phyloP scores from a whole-genome alignment of 371 early-diverging fungal species.

The Nematocida sp. region DNA sequence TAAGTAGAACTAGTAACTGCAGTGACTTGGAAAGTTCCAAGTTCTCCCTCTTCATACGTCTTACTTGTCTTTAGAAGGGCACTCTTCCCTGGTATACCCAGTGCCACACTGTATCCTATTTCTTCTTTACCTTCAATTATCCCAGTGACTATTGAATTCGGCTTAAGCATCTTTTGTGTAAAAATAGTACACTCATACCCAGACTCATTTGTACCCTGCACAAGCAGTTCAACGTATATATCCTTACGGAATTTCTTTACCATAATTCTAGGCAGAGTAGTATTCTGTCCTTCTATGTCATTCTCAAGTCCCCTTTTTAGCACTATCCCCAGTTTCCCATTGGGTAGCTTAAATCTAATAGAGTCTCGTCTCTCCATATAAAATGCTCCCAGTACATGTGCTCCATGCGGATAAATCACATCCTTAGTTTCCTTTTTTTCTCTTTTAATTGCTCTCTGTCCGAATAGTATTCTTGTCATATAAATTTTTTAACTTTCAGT shows the following conservation, averaged over 20 bases:
- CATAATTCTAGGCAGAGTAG: neutral
- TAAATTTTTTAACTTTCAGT: conserved; percentile 23
- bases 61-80: conserved; percentile 24
- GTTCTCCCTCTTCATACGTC: conserved; percentile 19
- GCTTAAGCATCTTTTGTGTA: conserved; percentile 1
- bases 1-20: conserved; percentile 6
- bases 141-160: conserved; percentile 29
- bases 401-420: conserved; percentile 1
- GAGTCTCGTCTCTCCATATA: conserved; percentile 6
- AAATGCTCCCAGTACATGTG: conserved; percentile 35
- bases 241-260: conserved; percentile 17
- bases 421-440: neutral
- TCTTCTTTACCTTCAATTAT: conserved; percentile 40
- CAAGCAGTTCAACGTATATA: conserved; percentile 31
- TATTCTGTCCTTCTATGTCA: conserved; percentile 9
- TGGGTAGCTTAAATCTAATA: conserved; percentile 45
- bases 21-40: conserved; percentile 28
- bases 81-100: conserved; percentile 24
- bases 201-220: conserved; percentile 24
- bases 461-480: conserved; percentile 53
- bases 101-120: conserved; percentile 51
- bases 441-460: conserved; percentile 54
- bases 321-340: conserved; percentile 36
- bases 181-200: conserved; percentile 50
- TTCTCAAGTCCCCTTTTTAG: conserved; percentile 17